Evolutionary conservation across 129 eudicot species (phyloP), one percentile per base, ranked within the genome.

Genomic region (Glebionis coronaria): DNA sequence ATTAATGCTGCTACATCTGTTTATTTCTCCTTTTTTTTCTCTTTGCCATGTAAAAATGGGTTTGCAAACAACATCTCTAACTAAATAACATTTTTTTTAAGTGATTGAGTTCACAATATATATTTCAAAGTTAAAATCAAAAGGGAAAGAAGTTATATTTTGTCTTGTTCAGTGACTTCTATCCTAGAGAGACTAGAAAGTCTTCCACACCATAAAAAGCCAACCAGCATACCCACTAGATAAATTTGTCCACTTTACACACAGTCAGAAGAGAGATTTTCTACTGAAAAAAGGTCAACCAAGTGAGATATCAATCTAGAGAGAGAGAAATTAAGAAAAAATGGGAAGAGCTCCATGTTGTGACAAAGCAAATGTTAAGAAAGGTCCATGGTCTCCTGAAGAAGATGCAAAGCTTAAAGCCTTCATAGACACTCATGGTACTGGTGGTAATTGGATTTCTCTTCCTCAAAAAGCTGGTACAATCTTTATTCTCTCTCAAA

Each of bases 341-440:
- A 85, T 85, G 91, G 91, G 91, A 56, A 85, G 91, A 85, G 91
- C 91, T 57, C 91, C 91, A 23, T 85, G 91, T 55, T 85, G 91
- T 79, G 91, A 85, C 85, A 85, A 85, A 75, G 79, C 88, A 72
- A 85, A 57, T 76, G 91, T 85, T 75, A 85, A 85, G 74, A 85
- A 67, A 85, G 91, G 91, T 25, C 91, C 91, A 58, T 85, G 91
- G 91, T 82, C 91, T 64, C 83, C 91, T 73, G 88, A 85, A 71
- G 91, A 85, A 82, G 91, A 85, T 85, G 85, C 81, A 61, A 82
- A 73, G 69, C 88, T 85, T 9, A 85, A 82, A 65, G 91, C 80
- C 7, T 85, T 76, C 56, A 85, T 85, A 27, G 59, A 85, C n/a
- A 80, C 77, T 53, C 52, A 73, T 82, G 91, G 87, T 16, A 82